These are phyloP conservation scores for Colletotrichum magnum DNA, from an alignment of 2,329 filamentous ascomycete genomes.

Conservation along the genomic window DNA sequence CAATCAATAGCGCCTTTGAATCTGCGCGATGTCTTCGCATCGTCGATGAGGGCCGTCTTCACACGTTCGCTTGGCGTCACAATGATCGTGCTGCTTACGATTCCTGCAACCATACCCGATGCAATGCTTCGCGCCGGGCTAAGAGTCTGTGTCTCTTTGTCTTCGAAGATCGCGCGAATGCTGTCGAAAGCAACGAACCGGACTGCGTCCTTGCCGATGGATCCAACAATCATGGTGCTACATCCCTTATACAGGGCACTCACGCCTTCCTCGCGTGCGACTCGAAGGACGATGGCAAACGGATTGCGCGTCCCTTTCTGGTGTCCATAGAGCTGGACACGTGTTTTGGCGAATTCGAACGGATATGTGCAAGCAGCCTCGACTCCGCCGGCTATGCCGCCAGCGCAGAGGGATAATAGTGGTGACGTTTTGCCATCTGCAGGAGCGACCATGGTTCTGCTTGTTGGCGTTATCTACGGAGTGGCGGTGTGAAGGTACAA, in stretches of 20 bases:
- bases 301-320: conserved; percentile 28
- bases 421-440: conserved; percentile 29
- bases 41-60: conserved; percentile 34
- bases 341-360: conserved; percentile 32
- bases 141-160: conserved; percentile 14
- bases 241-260: conserved; percentile 30
- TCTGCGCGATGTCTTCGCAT: conserved; percentile 21
- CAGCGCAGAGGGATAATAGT: conserved; percentile 15
- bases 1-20: conserved; percentile 17
- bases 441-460: conserved; percentile 13
- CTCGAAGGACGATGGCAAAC: conserved; percentile 26
- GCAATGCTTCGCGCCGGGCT: conserved; percentile 25
- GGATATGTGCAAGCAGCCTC: conserved; percentile 33
- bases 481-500: no score
- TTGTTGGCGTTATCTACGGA: neutral
- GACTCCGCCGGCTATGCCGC: conserved; percentile 31
- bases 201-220: conserved; percentile 32
- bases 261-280: conserved; percentile 23
- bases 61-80: conserved; percentile 32
- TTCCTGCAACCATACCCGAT: conserved; percentile 21
- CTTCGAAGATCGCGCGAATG: conserved; percentile 21
- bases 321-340: conserved; percentile 30
- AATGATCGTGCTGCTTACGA: conserved; percentile 25
- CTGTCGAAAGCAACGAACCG: conserved; percentile 33
- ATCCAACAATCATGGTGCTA: conserved; percentile 33